Percentiles rank a stretch among this genome's conserved stretches.
Conservation (phyloP, 169 alveolate genomes). For the Eimeria zaria region DNA sequence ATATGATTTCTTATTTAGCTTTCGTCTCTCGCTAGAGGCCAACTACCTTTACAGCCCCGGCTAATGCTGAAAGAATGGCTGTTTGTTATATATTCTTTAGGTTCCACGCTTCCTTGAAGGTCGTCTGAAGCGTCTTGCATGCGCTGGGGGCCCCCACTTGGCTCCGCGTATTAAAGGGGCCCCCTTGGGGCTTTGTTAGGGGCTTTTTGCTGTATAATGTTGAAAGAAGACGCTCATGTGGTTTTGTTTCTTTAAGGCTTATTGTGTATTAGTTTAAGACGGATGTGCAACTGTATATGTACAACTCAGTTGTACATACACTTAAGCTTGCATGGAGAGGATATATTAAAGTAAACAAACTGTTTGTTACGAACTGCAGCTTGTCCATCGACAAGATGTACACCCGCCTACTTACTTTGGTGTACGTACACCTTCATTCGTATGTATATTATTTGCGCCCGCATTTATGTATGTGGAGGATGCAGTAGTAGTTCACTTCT, state of each 20-base stretch:
- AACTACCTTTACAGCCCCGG: not conserved
- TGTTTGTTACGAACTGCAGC: not conserved
- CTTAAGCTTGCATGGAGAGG: not conserved
- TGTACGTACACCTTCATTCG: not conserved
- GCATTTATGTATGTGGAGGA: not conserved
- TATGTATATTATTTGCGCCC: not conserved
- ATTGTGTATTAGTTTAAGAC: not conserved
- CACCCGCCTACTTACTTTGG: not conserved
- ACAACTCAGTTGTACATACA: not conserved
- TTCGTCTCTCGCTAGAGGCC: not conserved
- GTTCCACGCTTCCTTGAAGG: not conserved
- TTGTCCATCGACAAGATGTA: not conserved
- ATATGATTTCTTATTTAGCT: not conserved
- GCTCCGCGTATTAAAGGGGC: not conserved
- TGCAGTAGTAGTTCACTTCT: not conserved
- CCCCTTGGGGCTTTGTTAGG: slow-evolving; percentile 6
- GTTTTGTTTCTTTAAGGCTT: not conserved
- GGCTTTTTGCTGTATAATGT: not conserved
- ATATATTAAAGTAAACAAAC: no score
- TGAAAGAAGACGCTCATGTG: not conserved
- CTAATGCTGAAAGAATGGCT: not conserved
- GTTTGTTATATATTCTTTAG: not conserved
- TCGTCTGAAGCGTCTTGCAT: not conserved
- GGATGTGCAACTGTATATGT: not conserved
- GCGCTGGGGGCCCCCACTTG: not conserved